A percentile compares a stretch with the other conserved stretches of the same genome.
Evolutionary conservation across 2,329 filamentous ascomycete genomes (phyloP).

Genomic region (Colletotrichum chlorophyti): DNA sequence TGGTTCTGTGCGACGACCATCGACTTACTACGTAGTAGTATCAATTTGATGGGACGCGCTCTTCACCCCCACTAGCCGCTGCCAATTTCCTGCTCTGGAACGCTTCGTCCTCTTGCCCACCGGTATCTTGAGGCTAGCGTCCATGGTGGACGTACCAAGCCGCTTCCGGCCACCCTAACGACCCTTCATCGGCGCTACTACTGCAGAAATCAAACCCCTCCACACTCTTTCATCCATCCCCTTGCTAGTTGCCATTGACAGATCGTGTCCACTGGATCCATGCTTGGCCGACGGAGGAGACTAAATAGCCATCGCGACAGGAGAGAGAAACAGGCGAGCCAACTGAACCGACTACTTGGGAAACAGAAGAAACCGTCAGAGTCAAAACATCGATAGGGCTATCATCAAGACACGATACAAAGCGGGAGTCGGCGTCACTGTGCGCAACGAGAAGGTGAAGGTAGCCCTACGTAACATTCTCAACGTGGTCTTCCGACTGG

Average conservation of each 20-base stretch:
- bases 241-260: conserved; percentile 11
- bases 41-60: too few species aligned
- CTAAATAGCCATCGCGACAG: neutral
- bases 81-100: conserved; percentile 22
- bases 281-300: conserved; percentile 14
- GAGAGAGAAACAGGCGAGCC: neutral
- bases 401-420: too few species aligned
- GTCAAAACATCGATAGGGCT: too few species aligned
- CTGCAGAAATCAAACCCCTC: conserved; percentile 22
- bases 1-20: conserved; percentile 5
- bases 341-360: neutral
- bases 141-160: conserved; percentile 8
- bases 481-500: conserved; percentile 1
- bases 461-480: neutral
- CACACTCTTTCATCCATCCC: conserved; percentile 3
- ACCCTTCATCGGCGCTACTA: conserved; percentile 23
- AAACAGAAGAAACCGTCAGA: too few species aligned
- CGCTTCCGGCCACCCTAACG: conserved; percentile 8
- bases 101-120: conserved; percentile 1
- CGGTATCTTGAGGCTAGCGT: conserved; percentile 7
- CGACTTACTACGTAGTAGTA: neutral
- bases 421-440: neutral
- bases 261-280: conserved; percentile 6
- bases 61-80: too few species aligned
- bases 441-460: neutral